These are phyloP conservation scores for Aegilops tauschii DNA, from an alignment of 176 grass and related monocot species.

Conservation along the genomic window DNA sequence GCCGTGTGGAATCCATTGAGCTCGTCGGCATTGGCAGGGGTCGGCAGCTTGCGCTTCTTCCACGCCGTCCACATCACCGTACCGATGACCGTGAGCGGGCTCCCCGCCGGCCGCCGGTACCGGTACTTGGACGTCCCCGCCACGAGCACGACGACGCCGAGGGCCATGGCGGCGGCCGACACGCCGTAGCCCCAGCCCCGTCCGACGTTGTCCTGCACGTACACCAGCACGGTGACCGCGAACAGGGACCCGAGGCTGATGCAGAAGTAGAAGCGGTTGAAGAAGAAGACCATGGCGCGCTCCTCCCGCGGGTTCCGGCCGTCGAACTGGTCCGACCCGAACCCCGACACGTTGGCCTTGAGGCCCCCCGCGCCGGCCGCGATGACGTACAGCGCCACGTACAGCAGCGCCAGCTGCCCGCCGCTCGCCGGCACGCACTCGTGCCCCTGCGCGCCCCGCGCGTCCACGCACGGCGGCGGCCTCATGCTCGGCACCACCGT, in stretches of 20 bases:
- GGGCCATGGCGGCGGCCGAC: constrained; percentile 43
- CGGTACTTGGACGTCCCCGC: constrained; percentile 49
- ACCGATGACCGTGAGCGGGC: constrained; percentile 49
- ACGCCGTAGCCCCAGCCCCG: constrained; percentile 49
- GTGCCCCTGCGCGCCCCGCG: background rate
- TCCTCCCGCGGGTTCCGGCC: constrained; percentile 55
- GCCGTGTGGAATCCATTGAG: constrained; percentile 43
- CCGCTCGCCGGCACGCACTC: constrained; percentile 43
- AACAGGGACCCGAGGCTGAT: constrained; percentile 68
- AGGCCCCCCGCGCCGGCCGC: constrained; percentile 55
- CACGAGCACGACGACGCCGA: constrained; percentile 52
- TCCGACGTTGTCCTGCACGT: constrained; percentile 64
- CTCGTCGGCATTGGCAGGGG: constrained; percentile 28
- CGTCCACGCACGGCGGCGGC: constrained; percentile 47
- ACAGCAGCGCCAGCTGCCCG: constrained; percentile 56
- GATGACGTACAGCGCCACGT: constrained; percentile 62
- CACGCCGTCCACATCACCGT: constrained; percentile 51
- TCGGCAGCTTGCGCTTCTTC: constrained; percentile 37
- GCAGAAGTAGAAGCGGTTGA: constrained; percentile 80
- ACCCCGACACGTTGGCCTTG: constrained; percentile 65
- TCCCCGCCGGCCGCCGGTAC: constrained; percentile 50
- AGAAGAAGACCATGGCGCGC: constrained; percentile 70
- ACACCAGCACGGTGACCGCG: constrained; percentile 71
- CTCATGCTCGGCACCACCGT: constrained; percentile 45
- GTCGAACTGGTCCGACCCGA: constrained; percentile 84